Conservation (phyloP, 805 yeast species). For the Lipomyces mesembrius region DNA sequence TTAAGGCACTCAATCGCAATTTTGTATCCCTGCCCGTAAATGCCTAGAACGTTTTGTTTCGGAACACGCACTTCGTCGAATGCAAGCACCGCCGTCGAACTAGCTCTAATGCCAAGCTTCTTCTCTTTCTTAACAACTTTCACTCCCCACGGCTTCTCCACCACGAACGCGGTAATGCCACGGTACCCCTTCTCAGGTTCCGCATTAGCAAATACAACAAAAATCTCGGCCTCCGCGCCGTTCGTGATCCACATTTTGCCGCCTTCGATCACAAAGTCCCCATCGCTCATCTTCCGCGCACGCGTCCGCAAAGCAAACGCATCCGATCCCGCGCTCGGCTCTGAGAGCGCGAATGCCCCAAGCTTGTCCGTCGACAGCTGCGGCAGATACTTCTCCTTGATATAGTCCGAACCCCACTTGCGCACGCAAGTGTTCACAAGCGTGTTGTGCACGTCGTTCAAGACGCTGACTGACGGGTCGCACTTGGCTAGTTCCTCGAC, state of each 20-base stretch:
- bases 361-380: constrained; percentile 46
- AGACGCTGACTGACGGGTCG: constrained; percentile 51
- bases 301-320: constrained; percentile 51
- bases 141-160: constrained; percentile 50
- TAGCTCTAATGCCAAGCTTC: constrained; percentile 52
- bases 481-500: constrained; percentile 53
- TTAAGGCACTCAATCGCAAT: constrained; percentile 52
- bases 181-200: constrained; percentile 52
- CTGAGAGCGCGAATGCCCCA: constrained; percentile 51
- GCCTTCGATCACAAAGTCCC: constrained; percentile 49
- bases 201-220: constrained; percentile 50
- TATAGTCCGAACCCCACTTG: constrained; percentile 47
- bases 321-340: constrained; percentile 51
- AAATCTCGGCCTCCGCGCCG: constrained; percentile 51
- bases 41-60: constrained; percentile 50
- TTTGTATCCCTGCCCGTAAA: constrained; percentile 53
- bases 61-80: constrained; percentile 52
- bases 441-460: constrained; percentile 55
- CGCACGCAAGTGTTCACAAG: constrained; percentile 51
- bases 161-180: constrained; percentile 53
- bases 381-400: constrained; percentile 50
- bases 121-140: constrained; percentile 52
- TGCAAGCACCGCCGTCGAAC: constrained; percentile 51
- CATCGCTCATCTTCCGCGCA: constrained; percentile 49
- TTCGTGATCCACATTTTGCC: constrained; percentile 55